Conservation (phyloP, 371 early-diverging fungal genomes). For the Circinella umbellata region DNA sequence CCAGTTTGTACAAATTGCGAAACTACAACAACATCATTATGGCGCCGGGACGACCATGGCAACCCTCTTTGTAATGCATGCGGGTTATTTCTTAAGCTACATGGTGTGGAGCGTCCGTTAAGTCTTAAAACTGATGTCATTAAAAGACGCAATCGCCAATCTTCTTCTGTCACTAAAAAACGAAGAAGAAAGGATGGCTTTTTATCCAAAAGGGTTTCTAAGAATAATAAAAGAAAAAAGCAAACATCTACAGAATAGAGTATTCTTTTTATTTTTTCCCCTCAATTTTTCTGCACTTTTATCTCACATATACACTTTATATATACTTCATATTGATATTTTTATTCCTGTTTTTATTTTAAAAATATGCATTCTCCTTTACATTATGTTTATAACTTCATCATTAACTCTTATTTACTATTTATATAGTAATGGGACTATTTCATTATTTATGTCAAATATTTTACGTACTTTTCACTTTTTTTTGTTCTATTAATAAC, state of each 20-base stretch:
- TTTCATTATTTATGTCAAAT: too few relatives aligned
- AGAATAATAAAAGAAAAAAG: neutral
- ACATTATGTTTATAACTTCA: too few relatives aligned
- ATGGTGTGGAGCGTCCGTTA: slow-evolving; percentile 83
- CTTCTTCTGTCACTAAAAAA: slow-evolving; percentile 4
- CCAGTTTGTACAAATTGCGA: slow-evolving; percentile 87
- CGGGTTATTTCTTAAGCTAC: slow-evolving; percentile 80
- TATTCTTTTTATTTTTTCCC: neutral
- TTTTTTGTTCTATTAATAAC: too few relatives aligned
- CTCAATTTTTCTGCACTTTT: neutral
- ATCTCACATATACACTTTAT: too few relatives aligned
- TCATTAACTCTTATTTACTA: too few relatives aligned
- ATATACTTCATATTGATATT: too few relatives aligned
- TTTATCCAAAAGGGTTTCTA: neutral
- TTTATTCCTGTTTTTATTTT: too few relatives aligned
- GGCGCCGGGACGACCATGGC: slow-evolving; percentile 89
- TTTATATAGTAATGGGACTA: too few relatives aligned
- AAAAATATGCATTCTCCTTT: too few relatives aligned
- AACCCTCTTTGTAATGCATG: slow-evolving; percentile 71
- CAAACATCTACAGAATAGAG: neutral
- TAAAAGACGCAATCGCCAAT: slow-evolving; percentile 72
- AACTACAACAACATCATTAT: slow-evolving; percentile 92
- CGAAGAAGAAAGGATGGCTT: neutral
- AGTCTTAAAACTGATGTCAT: slow-evolving; percentile 85
- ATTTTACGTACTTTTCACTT: too few relatives aligned